A percentile compares a stretch with the other conserved stretches of the same genome.
Evolutionary conservation across 1,139 yeast species (phyloP).

Genomic region (Hansenula anomala): DNA sequence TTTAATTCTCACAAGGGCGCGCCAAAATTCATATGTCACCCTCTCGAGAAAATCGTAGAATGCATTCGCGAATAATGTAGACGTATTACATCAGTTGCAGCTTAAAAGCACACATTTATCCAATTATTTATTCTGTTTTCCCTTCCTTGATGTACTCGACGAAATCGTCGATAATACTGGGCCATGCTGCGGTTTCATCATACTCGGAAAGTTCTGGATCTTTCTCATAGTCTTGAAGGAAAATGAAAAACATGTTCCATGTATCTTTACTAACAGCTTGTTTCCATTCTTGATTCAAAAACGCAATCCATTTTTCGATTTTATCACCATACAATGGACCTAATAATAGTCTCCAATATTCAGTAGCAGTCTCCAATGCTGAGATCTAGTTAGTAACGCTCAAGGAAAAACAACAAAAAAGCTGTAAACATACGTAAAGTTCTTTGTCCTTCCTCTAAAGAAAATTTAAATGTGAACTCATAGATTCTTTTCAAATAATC

Average conservation of each 20-base stretch:
- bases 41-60: background rate
- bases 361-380: constrained; percentile 55
- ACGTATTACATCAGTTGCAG: too few relatives aligned
- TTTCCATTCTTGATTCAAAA: constrained; percentile 34
- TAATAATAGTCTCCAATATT: constrained; percentile 74
- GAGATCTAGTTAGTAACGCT: constrained; percentile 5
- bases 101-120: too few relatives aligned
- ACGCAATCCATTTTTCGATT: constrained; percentile 50
- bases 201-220: constrained; percentile 54
- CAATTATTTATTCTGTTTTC: background rate
- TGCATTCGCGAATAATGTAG: background rate
- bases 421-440: constrained; percentile 37
- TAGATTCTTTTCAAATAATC: constrained; percentile 54
- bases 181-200: constrained; percentile 89
- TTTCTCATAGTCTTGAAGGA: constrained; percentile 46
- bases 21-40: background rate
- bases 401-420: too few relatives aligned
- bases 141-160: constrained; percentile 49
- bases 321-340: constrained; percentile 26
- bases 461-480: constrained; percentile 64
- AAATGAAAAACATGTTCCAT: constrained; percentile 80
- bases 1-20: too few relatives aligned
- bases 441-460: constrained; percentile 58
- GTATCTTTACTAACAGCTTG: constrained; percentile 61
- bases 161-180: constrained; percentile 79